phyloP scores from a whole-genome alignment of 2,329 filamentous ascomycete genomes.

The Aureobasidium namibiae region DNA sequence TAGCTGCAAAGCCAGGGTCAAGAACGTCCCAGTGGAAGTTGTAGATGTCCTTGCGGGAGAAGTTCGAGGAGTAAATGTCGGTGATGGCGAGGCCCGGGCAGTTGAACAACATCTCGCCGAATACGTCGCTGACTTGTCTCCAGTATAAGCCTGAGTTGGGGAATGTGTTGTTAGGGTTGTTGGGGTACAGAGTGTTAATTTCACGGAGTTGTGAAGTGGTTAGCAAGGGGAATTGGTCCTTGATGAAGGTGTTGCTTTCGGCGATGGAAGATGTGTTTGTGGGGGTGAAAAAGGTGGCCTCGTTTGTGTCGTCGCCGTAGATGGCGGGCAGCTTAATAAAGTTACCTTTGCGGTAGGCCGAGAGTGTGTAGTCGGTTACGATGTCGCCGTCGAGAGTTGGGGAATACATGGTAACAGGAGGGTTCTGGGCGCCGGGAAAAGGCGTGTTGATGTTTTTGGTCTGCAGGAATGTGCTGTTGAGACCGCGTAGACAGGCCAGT shows the following conservation, averaged over 20 bases:
- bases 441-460: conserved; percentile 39
- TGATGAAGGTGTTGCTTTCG: conserved; percentile 48
- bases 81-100: conserved; percentile 54
- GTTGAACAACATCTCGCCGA: conserved; percentile 58
- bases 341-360: conserved; percentile 39
- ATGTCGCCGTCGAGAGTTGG: conserved; percentile 45
- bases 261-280: conserved; percentile 37
- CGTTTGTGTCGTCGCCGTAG: conserved; percentile 52
- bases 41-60: not conserved
- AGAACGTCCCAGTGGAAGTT: conserved; percentile 56
- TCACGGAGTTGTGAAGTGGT: conserved; percentile 40
- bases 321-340: conserved; percentile 48
- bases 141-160: conserved; percentile 47
- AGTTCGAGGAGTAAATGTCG: conserved; percentile 24
- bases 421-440: conserved; percentile 34
- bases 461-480: conserved; percentile 39
- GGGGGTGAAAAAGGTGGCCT: conserved; percentile 56
- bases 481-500: conserved; percentile 41
- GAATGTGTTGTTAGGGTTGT: conserved; percentile 29
- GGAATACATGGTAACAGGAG: conserved; percentile 44
- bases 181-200: conserved; percentile 48
- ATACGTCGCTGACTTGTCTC: conserved; percentile 49
- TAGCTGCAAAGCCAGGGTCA: conserved; percentile 44
- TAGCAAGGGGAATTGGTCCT: conserved; percentile 50
- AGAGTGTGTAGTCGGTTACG: conserved; percentile 42